These are phyloP conservation scores for Carex myosuroides DNA, from an alignment of 176 grass and related monocot genomes.

Conservation along the genomic window DNA sequence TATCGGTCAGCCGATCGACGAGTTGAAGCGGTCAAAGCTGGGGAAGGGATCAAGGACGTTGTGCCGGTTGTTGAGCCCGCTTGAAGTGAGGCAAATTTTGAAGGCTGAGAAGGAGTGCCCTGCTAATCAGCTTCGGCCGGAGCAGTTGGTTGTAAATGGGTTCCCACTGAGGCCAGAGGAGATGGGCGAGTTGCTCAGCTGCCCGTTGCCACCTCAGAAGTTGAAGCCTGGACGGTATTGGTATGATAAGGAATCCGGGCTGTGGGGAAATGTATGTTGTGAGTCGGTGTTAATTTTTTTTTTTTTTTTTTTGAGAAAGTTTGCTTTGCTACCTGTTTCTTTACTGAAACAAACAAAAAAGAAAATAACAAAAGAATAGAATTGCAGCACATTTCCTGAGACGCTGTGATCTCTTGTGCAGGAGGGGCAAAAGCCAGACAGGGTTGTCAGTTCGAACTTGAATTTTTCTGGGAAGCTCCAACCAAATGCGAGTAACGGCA, in stretches of 20 bases:
- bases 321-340: background rate
- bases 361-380: background rate
- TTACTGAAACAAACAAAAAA: background rate
- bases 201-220: conserved; percentile 63
- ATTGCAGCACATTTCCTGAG: background rate
- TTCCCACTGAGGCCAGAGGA: conserved; percentile 51
- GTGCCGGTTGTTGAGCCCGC: conserved; percentile 47
- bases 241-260: conserved; percentile 96
- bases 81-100: conserved; percentile 90
- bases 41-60: conserved; percentile 78
- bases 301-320: background rate
- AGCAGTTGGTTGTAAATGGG: conserved; percentile 67
- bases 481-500: conserved; percentile 71
- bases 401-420: conserved; percentile 17
- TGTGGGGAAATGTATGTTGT: conserved; percentile 78
- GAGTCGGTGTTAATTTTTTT: background rate
- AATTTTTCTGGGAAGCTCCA: conserved; percentile 86
- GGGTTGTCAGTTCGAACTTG: conserved; percentile 61
- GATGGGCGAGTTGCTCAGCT: conserved; percentile 74
- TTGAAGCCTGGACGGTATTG: conserved; percentile 94
- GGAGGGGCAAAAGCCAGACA: conserved; percentile 80
- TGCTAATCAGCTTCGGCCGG: conserved; percentile 83
- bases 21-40: conserved; percentile 61
- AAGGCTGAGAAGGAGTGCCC: conserved; percentile 89
- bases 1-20: conserved; percentile 67